Evolutionary conservation across 257 asterid genomes (phyloP).

Genomic region (Solanum peruvianum): DNA sequence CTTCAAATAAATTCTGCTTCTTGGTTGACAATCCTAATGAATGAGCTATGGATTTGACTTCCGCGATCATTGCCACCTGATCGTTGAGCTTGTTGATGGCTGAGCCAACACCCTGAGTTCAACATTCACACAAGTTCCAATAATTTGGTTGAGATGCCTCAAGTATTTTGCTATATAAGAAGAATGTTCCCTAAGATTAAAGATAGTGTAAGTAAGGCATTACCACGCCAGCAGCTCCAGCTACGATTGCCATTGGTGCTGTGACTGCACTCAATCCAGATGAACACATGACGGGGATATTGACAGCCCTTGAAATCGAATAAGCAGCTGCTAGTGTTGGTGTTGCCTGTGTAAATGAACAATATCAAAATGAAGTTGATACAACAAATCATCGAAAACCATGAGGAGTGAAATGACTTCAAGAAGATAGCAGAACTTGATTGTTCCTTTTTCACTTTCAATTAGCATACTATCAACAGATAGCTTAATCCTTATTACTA

Average conservation of each 20-base stretch:
- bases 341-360: conserved; percentile 36
- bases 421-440: too few relatives aligned
- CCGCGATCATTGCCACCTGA: conserved; percentile 84
- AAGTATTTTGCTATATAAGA: neutral
- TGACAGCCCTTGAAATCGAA: conserved; percentile 75
- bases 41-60: conserved; percentile 61
- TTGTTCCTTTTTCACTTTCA: neutral
- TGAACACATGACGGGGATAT: conserved; percentile 75
- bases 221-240: conserved; percentile 94
- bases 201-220: neutral
- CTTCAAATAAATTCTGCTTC: conserved; percentile 9
- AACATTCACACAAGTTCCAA: neutral
- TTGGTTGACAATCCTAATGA: conserved; percentile 28
- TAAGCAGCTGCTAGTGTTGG: conserved; percentile 90
- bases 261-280: conserved; percentile 87
- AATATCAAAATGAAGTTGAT: neutral
- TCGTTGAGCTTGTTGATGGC: conserved; percentile 88
- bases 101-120: conserved; percentile 79
- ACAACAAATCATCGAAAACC: neutral
- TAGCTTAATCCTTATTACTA: neutral
- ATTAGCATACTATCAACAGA: neutral
- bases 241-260: conserved; percentile 85
- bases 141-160: neutral
- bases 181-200: neutral
- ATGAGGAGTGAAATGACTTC: neutral